Evolutionary conservation across 2,329 filamentous ascomycete species (phyloP).

Genomic region (Cercospora citrullina): DNA sequence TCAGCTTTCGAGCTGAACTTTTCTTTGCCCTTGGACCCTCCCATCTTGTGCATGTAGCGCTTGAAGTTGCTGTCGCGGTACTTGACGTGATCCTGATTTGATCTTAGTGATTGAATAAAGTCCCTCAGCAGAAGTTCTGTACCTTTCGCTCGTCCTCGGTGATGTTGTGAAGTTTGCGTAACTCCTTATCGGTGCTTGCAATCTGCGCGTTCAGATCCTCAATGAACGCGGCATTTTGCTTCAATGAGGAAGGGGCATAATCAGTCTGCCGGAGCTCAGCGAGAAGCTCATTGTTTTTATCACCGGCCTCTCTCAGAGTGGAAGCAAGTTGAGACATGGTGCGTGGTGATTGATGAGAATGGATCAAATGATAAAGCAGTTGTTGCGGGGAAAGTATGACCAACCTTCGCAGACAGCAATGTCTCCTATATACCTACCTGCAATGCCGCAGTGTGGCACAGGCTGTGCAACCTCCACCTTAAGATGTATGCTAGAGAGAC

Average conservation of each 20-base stretch:
- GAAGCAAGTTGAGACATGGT: slow-evolving; percentile 25
- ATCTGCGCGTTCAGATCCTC: slow-evolving; percentile 49
- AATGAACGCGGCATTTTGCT: slow-evolving; percentile 51
- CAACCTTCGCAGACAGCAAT: slow-evolving; percentile 11
- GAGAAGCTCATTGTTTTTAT: slow-evolving; percentile 44
- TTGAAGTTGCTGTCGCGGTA: slow-evolving; percentile 56
- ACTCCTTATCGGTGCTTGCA: slow-evolving; percentile 39
- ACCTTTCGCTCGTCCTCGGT: slow-evolving; percentile 50
- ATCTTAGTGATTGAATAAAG: neutral
- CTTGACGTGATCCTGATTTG: slow-evolving; percentile 49
- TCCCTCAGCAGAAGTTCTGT: neutral
- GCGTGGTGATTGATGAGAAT: neutral
- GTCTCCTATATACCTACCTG: slow-evolving; percentile 20
- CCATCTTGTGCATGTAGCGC: slow-evolving; percentile 55
- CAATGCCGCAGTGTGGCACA: neutral
- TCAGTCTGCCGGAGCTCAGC: slow-evolving; percentile 52
- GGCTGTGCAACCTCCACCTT: slow-evolving; percentile 1
- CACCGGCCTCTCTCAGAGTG: slow-evolving; percentile 25
- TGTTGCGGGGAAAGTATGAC: neutral
- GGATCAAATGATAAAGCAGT: neutral
- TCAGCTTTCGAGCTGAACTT: slow-evolving; percentile 52
- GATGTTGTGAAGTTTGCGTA: slow-evolving; percentile 44
- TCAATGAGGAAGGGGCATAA: slow-evolving; percentile 49
- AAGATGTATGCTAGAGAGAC: neutral
- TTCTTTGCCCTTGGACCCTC: slow-evolving; percentile 48